Evolutionary conservation across 2,329 filamentous ascomycete genomes (phyloP).

Genomic region (Verticillium klebahnii): DNA sequence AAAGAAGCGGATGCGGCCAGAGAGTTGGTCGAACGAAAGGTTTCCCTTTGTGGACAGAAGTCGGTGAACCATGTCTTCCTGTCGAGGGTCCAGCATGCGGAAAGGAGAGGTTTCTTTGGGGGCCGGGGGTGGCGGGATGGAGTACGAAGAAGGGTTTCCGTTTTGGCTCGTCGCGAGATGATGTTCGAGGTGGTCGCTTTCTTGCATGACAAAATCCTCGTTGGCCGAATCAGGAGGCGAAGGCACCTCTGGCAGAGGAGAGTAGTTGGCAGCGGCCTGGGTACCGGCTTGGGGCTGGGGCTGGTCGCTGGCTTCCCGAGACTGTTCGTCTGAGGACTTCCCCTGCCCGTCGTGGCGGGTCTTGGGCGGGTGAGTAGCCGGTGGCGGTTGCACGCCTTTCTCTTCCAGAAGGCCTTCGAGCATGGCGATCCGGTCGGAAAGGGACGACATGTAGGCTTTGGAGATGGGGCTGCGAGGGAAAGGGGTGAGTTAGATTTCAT

Average conservation of each 20-base stretch:
- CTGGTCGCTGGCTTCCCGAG: not conserved
- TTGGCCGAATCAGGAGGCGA: conserved; percentile 27
- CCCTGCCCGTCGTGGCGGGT: conserved; percentile 32
- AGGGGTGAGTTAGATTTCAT: conserved; percentile 5
- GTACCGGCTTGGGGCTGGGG: not conserved
- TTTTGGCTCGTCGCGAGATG: conserved; percentile 14
- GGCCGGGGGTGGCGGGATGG: conserved; percentile 12
- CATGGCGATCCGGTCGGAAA: conserved; percentile 48
- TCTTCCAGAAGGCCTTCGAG: conserved; percentile 48
- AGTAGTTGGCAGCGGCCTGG: conserved; percentile 5
- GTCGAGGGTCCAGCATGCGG: conserved; percentile 32
- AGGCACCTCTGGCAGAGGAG: conserved; percentile 17
- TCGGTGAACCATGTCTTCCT: conserved; percentile 43
- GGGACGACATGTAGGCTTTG: conserved; percentile 52
- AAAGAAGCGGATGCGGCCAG: conserved; percentile 46
- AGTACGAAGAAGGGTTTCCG: not conserved
- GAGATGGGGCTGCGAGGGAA: conserved; percentile 42
- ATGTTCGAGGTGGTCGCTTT: conserved; percentile 19
- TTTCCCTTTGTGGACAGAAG: conserved; percentile 45
- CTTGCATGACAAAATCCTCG: conserved; percentile 23
- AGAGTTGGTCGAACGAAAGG: conserved; percentile 46
- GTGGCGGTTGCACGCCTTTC: conserved; percentile 42
- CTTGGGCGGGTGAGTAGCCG: conserved; percentile 48
- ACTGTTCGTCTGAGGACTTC: conserved; percentile 21
- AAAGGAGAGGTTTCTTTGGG: conserved; percentile 26